Base-by-base conservation (phyloP, 768 basidiomycete genomes). In the Porphyrellus cyaneotinctus region DNA sequence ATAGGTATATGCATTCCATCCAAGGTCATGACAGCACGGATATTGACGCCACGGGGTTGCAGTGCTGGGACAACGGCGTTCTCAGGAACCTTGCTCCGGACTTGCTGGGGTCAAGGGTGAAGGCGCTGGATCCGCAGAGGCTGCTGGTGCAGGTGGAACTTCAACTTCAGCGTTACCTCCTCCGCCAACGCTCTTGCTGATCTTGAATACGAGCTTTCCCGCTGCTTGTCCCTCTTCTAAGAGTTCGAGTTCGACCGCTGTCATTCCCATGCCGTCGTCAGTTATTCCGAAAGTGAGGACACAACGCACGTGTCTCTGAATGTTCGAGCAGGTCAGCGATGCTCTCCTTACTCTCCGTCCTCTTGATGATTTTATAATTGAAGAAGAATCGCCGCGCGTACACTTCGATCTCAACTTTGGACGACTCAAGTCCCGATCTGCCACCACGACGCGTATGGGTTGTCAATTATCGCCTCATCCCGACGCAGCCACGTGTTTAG, bases 371-470 rank as follows among this genome's bases (percentile, higher is more conserved):
- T 32, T 70, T 68, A 58, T 67, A 68, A 45, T 41, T 69, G 14
- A 67, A 68, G 48, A 69, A 69, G 30, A 70, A 68, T 3, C 65
- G 45, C 12, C 67, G 62, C 3, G 67, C 67, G 8, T 63, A 70
- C 15, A 68, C 69, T 42, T 68, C 69, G 22, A 68, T 67, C 45
- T 70, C 69, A n/a, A 68, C 56, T 38, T 57, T 67, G 55, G 67
- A 69, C 32, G 69, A 64, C 52, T 63, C 67, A 17, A 69, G 43
- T 11, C 67, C 64, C 12, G 69, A 62, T 48, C 67, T 68, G n/a
- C 17, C 6, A 49, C 18, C 11, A 33, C 38, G 24, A 26, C 28
- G 3, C n/a, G 23, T 17, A 12, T 8, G 13, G 8, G 24, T n/a
- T 20, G 31, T 60, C 49, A 60, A 12, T n/a, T 35, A 24, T 43